Conservation (phyloP, 106 monocot genomes). For the Triglochin maritima region DNA sequence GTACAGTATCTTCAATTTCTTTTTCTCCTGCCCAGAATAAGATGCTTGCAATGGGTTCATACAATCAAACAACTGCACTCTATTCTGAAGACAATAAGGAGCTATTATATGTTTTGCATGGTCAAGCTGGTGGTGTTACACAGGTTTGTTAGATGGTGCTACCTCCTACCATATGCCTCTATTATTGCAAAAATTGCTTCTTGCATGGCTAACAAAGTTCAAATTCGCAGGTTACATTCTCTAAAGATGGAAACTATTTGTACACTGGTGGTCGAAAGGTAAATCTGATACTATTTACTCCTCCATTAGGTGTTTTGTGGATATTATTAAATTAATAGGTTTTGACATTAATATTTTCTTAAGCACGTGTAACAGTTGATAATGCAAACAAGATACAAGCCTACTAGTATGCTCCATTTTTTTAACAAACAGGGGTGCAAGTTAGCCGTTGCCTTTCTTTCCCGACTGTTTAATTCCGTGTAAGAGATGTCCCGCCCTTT, state of each 20-base stretch:
- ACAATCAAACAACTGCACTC: conserved; percentile 70
- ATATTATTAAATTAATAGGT: no score
- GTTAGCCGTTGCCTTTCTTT: no score
- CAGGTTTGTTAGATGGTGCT: conserved; percentile 35
- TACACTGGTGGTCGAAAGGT: conserved; percentile 93
- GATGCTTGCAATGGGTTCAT: conserved; percentile 83
- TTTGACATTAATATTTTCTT: not conserved
- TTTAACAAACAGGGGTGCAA: no score
- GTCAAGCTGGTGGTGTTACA: conserved; percentile 91
- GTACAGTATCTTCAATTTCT: conserved; percentile 76
- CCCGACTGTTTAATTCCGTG: no score
- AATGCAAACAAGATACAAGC: no score
- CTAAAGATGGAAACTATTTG: conserved; percentile 88
- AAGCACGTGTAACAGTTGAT: not conserved
- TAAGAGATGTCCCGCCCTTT: no score
- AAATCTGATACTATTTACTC: conserved; percentile 1
- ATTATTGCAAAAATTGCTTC: not conserved
- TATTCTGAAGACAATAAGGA: conserved; percentile 88
- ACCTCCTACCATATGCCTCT: not conserved
- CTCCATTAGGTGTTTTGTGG: not conserved
- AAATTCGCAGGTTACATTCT: conserved; percentile 53
- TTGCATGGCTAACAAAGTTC: not conserved
- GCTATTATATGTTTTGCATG: conserved; percentile 89
- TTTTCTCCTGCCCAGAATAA: conserved; percentile 65
- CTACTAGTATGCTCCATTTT: no score